Percentiles rank a stretch among this genome's conserved stretches.
phyloP scores from a whole-genome alignment of 2,329 filamentous ascomycete species.

The Colletotrichum sp. region DNA sequence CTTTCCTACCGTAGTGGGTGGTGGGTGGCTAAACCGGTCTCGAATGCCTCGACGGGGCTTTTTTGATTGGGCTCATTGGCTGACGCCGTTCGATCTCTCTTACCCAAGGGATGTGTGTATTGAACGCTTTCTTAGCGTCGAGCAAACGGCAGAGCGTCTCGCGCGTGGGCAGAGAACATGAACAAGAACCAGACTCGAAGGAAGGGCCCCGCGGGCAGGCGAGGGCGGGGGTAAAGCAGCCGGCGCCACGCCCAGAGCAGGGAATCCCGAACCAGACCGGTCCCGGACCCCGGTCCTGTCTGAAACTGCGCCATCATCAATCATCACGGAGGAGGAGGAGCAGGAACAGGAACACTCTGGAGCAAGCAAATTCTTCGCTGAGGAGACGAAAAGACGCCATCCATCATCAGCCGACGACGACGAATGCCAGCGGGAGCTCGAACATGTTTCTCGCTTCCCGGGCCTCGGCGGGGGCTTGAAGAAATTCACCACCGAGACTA shows the following conservation, averaged over 20 bases:
- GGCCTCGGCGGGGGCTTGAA: not conserved
- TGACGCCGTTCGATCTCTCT: not conserved
- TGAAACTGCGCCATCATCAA: constrained; percentile 22
- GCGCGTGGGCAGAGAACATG: not conserved
- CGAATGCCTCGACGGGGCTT: not conserved
- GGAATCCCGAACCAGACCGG: not conserved
- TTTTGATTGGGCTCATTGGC: not conserved
- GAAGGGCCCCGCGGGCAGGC: not conserved
- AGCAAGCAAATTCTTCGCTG: not conserved
- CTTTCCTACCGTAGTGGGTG: not conserved
- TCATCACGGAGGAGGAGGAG: constrained; percentile 7
- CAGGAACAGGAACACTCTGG: not conserved
- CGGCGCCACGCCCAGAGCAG: not conserved
- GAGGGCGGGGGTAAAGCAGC: not conserved
- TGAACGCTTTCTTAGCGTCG: not conserved
- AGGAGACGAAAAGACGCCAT: not conserved
- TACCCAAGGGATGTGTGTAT: no score
- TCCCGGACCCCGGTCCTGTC: constrained; percentile 3
- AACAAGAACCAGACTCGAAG: not conserved
- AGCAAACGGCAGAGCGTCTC: not conserved
- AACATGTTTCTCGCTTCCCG: not conserved
- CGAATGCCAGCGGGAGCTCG: not conserved
- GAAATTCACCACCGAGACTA: not conserved
- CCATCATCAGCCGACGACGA: not conserved
- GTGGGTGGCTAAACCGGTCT: not conserved